Percentiles rank a stretch among this genome's conserved stretches.
These are phyloP conservation scores for Mycena amicta DNA, from an alignment of 768 basidiomycete species.

Conservation along the genomic window DNA sequence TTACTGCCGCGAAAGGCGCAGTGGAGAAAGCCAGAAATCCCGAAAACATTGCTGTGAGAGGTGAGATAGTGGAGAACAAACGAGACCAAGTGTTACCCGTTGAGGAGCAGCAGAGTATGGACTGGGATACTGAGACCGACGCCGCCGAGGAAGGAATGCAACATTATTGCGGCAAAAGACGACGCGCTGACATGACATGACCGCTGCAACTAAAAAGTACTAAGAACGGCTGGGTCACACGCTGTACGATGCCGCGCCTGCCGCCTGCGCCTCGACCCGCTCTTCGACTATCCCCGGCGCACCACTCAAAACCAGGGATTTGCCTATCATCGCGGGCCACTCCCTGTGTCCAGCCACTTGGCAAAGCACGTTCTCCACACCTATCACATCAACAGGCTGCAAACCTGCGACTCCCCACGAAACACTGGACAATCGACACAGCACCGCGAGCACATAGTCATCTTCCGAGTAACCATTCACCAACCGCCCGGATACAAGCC, in stretches of 20 bases:
- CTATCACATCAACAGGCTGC: constrained; percentile 47
- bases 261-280: no score
- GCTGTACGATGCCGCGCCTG: no score
- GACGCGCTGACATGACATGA: background rate
- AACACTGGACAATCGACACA: constrained; percentile 48
- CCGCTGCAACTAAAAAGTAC: no score
- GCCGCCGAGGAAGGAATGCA: constrained; percentile 56
- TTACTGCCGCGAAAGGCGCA: constrained; percentile 45
- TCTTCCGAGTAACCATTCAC: constrained; percentile 55
- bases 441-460: constrained; percentile 58
- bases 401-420: constrained; percentile 57
- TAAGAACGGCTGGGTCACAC: no score
- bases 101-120: constrained; percentile 54
- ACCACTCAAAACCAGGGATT: constrained; percentile 40
- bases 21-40: constrained; percentile 65
- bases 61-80: background rate
- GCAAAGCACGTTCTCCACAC: constrained; percentile 55
- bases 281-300: constrained; percentile 41
- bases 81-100: constrained; percentile 27
- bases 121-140: constrained; percentile 53
- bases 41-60: constrained; percentile 45
- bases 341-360: constrained; percentile 52
- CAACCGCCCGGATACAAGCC: constrained; percentile 52
- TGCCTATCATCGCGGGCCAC: constrained; percentile 53
- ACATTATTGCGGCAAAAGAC: background rate